A percentile compares a stretch with the other conserved stretches of the same genome.
Evolutionary conservation across 768 basidiomycete genomes (phyloP).

Genomic region (Guyanaporus albipodus): DNA sequence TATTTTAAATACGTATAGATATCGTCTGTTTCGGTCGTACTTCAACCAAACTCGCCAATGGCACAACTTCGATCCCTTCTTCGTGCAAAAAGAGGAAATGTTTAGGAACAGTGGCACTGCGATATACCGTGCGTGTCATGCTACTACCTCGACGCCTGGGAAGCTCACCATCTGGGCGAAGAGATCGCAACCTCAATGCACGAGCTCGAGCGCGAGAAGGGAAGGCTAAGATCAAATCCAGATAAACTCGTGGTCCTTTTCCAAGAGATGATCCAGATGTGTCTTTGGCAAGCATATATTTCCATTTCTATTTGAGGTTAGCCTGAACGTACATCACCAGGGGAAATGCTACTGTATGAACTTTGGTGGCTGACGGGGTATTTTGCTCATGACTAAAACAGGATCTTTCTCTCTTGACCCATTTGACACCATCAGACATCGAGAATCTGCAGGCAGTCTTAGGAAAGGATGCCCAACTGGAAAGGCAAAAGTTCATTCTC

Average conservation of each 20-base stretch:
- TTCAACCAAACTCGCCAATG: conserved; percentile 68
- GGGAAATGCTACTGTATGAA: conserved; percentile 87
- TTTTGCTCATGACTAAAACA: conserved; percentile 26
- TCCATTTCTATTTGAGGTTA: not conserved
- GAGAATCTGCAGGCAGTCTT: conserved; percentile 71
- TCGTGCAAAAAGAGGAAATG: conserved; percentile 69
- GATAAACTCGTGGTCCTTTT: conserved; percentile 63
- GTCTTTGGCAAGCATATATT: conserved; percentile 52
- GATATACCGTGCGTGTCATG: conserved; percentile 60
- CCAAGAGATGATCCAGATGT: conserved; percentile 86
- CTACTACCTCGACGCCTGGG: not conserved
- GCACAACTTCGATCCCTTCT: conserved; percentile 81
- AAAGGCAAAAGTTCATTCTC: conserved; percentile 75
- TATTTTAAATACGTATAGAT: conserved; percentile 42
- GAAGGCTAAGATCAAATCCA: conserved; percentile 40
- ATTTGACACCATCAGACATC: conserved; percentile 79
- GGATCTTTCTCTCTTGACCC: conserved; percentile 90
- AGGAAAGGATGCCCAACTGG: conserved; percentile 74
- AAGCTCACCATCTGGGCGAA: conserved; percentile 25
- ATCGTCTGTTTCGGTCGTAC: conserved; percentile 74
- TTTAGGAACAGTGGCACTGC: conserved; percentile 77
- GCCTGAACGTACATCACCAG: conserved; percentile 35
- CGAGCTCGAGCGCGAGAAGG: conserved; percentile 53
- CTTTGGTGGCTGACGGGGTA: not conserved
- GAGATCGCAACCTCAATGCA: conserved; percentile 73